Base-by-base conservation (phyloP, 306 rosid genomes). In the Vigna mungo region DNA sequence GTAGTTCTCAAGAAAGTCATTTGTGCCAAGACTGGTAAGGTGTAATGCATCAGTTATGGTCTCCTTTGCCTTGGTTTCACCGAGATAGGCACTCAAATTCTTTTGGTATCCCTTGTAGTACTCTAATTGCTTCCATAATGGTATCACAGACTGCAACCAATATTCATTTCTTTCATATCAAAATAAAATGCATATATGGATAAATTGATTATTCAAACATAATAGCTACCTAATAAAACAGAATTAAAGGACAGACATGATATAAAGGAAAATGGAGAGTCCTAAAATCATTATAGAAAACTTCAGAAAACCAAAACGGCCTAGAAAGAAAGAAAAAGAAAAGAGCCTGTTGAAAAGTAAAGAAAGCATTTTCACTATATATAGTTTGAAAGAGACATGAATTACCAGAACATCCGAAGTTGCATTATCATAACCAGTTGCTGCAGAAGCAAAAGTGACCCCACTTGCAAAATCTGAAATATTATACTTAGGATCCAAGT, bases 361-460 rank as follows among this genome's bases (percentile, higher is more conserved):
- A 43, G 49, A 44, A 44, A 44, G 46, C 46, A 41, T 3, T 41
- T 41, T 13, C 13, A 41, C 13, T 41, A 41, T 9, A 41, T 9
- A 41, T 41, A 41, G 18, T 2, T 46, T 59, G 51, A 27, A 25
- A 3, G 17, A 7, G 77, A 20, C 2, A 52, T 68, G 69, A 62
- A 79, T 58, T 86, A 80, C 98, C 68, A 94, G 85, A 5, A 94
- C 98, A 61, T 82, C 79, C 0, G 98, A 89, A 83, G 98, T 94
- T 14, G 93, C 95, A 52, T 93, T 92, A 60, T 94, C 98, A 68
- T 92, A 94, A 53, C 98, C 98, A 71, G 92, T 84, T 17, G 91
- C 98, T 37, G 98, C 98, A 44, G 98, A 94, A 73, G 96, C 98
- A 82, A 94, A 94, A 32, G 90, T 82, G 79, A 94, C 90, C 0